Base-by-base conservation (phyloP, 345 rosid species). In the Jatropha curcas region DNA sequence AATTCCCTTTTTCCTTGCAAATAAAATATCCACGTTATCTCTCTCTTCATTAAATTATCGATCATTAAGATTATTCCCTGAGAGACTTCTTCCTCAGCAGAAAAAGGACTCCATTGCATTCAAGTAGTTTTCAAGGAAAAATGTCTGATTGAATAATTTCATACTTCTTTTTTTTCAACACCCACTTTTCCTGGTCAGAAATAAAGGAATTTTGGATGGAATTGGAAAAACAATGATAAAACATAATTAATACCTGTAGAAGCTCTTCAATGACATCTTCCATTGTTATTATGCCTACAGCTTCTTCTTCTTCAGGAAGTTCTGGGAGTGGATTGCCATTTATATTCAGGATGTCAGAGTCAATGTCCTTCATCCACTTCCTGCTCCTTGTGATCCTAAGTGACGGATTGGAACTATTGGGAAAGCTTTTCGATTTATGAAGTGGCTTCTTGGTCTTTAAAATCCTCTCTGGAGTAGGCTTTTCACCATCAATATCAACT, bases 381-480 rank as follows among this genome's bases (percentile, higher is more conserved):
- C 77, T 88, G 76, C 77, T 82, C 88, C 92, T 86, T n/a, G 91
- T 85, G 50, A 82, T 70, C 76, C 76, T 81, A 14, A 19, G 65
- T n/a, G 84, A 82, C 75, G 72, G 75, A 37, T 58, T 67, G 34
- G 71, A 81, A 20, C 70, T 78, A 57, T 84, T 81, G 5, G 98
- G 96, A 79, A 91, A 88, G 84, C 92, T 95, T 84, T 88, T 86
- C 96, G 96, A 92, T 33, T 88, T 92, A 27, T 90, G 89, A 53
- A 95, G 77, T 7, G 93, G 79, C 61, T 88, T 90, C 83, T 86
- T 91, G 45, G 5, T 46, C 69, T 65, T 65, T 53, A 84, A 69
- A 17, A 73, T 60, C 73, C 74, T 88, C 82, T 86, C 92, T 46
- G 76, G 81, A 28, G 72, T 70, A 68, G 86, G 67, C 79, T 72